Conservation (phyloP, 495 filamentous ascomycete species). For the Daldinia bambusicola region DNA sequence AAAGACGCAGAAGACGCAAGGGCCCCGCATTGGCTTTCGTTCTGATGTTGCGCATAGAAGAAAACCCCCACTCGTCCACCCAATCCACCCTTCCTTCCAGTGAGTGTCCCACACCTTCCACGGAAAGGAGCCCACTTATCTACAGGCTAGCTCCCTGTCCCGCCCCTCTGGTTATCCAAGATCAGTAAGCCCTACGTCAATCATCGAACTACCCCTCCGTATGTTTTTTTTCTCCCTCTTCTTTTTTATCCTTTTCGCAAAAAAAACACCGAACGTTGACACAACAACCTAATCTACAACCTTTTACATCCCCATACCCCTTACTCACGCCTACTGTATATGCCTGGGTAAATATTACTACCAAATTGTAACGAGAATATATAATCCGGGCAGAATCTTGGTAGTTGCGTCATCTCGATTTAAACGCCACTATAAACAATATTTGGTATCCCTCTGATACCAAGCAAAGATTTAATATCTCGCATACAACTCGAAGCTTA, state of each 20-base stretch:
- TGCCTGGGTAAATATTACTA: background rate
- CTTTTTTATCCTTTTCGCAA: slow-evolving; percentile 12
- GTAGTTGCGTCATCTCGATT: background rate
- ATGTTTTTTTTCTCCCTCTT: slow-evolving; percentile 13
- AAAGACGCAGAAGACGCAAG: slow-evolving; percentile 17
- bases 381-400: background rate
- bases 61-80: slow-evolving; percentile 28
- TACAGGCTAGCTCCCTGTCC: slow-evolving; percentile 36
- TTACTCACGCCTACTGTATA: background rate
- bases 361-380: background rate
- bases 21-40: slow-evolving; percentile 5
- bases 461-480: slow-evolving; percentile 26
- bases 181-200: slow-evolving; percentile 44
- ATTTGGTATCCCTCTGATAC: background rate
- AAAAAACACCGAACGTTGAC: slow-evolving; percentile 16
- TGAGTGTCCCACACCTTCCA: too few relatives aligned
- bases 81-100: background rate
- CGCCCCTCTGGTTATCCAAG: slow-evolving; percentile 39
- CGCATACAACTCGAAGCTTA: slow-evolving; percentile 11
- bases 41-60: slow-evolving; percentile 39
- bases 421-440: slow-evolving; percentile 2
- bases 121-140: slow-evolving; percentile 15
- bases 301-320: background rate
- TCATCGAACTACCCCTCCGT: slow-evolving; percentile 37
- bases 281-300: slow-evolving; percentile 16